Evolutionary conservation across 1,284 basidiomycete species (phyloP), one percentile per base, ranked within the genome.

Genomic region (Puccinia brachypodii): DNA sequence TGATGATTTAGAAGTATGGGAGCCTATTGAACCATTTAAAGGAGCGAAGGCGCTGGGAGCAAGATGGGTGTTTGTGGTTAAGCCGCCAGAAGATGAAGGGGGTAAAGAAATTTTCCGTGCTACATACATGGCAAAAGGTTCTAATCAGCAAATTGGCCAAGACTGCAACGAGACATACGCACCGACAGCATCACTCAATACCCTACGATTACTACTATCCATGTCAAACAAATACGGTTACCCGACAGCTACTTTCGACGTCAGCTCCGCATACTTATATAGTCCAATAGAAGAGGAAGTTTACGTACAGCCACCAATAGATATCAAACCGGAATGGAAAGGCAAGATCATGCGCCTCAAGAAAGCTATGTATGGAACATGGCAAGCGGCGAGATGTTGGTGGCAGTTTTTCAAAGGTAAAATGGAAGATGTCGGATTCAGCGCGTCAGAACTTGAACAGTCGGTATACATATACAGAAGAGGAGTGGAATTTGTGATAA

Each of bases 231-330:
- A 60, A 33, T 7, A 47, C 4, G 31, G 28, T 13, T 78, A 38
- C 25, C 33, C 74, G 4, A 13, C 53, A 22, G 44, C 47, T 16
- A 16, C 13, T 42, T 76, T 76, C 40, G 74, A 76, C 47, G 53
- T 76, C 31, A 76, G 44, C 33, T 4, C 74, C 14, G 74, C 74
- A 7, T 64, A 76, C 58, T 31, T 76, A 38, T 53, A 76, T 38
- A 64, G 74, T 19, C 31, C 38, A 4, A 76, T 76, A n/a, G n/a
- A n/a, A n/a, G n/a, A n/a, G n/a, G n/a, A n/a, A n/a, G n/a, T n/a
- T n/a, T n/a, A n/a, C n/a, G 31, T 76, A 9, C 36, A 64, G 25
- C 25, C 36, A 38, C 74, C 74, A 19, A 28, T 47, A 13, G 38
- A 44, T 8, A 11, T 72, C 14, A 16, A 38, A 16, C 31, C 36